phyloP scores from a whole-genome alignment of 2,329 filamentous ascomycete species.

The Leptographium lundbergii region DNA sequence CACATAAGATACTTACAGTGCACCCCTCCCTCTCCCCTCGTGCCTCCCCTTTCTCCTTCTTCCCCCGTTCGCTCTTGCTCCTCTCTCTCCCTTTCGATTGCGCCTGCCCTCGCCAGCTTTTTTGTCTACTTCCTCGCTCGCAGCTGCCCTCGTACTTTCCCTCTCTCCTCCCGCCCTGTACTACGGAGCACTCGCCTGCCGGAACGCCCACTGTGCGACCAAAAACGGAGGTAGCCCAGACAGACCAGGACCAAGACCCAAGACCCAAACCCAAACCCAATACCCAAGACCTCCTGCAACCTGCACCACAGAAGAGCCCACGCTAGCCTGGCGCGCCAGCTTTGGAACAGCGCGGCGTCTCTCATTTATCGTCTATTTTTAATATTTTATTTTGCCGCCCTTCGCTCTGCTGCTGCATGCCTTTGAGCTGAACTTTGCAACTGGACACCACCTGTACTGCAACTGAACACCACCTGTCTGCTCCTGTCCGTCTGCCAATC shows the following conservation, averaged over 20 bases:
- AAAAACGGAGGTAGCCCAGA: neutral
- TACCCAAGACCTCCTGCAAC: too few species aligned
- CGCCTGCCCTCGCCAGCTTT: neutral
- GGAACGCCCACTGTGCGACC: neutral
- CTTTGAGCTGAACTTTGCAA: slow-evolving; percentile 5
- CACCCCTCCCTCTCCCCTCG: neutral
- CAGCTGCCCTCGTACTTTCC: neutral
- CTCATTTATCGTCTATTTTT: neutral
- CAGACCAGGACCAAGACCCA: neutral
- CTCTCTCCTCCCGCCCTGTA: neutral
- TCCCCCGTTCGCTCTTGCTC: neutral
- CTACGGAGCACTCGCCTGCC: neutral
- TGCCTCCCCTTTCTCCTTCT: neutral
- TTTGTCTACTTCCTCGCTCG: neutral
- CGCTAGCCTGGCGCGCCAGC: neutral
- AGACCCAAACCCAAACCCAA: too few species aligned
- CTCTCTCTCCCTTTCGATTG: neutral
- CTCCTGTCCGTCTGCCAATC: neutral
- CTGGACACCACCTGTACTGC: neutral
- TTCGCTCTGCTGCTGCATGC: neutral
- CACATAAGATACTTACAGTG: slow-evolving; percentile 2
- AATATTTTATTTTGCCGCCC: neutral
- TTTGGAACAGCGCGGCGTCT: neutral
- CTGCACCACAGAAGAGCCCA: neutral
- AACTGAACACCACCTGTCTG: neutral